phyloP scores from a whole-genome alignment of 2,329 filamentous ascomycete species.

The Bipolaris gigantea region DNA sequence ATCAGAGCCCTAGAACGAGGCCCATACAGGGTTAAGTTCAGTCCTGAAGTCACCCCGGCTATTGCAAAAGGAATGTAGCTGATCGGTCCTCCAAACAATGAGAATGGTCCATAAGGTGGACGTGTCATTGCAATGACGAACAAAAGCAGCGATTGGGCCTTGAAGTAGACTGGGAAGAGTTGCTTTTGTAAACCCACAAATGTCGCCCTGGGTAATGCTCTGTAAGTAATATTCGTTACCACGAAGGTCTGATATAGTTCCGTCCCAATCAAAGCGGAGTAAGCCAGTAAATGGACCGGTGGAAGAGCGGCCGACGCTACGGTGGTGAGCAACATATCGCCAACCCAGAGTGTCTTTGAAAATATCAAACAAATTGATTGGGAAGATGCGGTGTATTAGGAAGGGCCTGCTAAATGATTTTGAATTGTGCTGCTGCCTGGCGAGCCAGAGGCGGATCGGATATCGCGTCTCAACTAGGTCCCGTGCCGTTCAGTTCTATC shows the following conservation, averaged over 20 bases:
- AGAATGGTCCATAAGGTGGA: constrained; percentile 38
- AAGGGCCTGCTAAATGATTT: not conserved
- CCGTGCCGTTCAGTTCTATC: not conserved
- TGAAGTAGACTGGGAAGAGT: constrained; percentile 48
- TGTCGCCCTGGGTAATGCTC: constrained; percentile 39
- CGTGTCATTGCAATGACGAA: constrained; percentile 40
- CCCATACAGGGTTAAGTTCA: constrained; percentile 46
- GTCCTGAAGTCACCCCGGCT: constrained; percentile 32
- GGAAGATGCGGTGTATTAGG: not conserved
- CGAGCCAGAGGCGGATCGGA: not conserved
- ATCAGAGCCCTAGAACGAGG: constrained; percentile 41
- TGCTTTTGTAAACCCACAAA: constrained; percentile 48
- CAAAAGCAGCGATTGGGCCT: constrained; percentile 41
- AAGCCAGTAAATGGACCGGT: constrained; percentile 45
- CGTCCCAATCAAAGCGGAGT: constrained; percentile 46
- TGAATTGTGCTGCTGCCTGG: constrained; percentile 10
- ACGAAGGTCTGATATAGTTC: constrained; percentile 48
- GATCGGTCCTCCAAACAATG: constrained; percentile 24
- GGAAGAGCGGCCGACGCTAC: constrained; percentile 11
- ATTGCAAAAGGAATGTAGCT: constrained; percentile 35
- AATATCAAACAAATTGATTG: not conserved
- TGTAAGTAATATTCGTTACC: constrained; percentile 46
- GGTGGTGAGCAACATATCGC: not conserved
- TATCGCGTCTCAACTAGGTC: not conserved
- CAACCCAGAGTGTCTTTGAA: no score